A percentile compares a stretch with the other conserved stretches of the same genome.
Conservation (phyloP, 2,329 filamentous ascomycete genomes). For the Alternaria hordeiaustralica region DNA sequence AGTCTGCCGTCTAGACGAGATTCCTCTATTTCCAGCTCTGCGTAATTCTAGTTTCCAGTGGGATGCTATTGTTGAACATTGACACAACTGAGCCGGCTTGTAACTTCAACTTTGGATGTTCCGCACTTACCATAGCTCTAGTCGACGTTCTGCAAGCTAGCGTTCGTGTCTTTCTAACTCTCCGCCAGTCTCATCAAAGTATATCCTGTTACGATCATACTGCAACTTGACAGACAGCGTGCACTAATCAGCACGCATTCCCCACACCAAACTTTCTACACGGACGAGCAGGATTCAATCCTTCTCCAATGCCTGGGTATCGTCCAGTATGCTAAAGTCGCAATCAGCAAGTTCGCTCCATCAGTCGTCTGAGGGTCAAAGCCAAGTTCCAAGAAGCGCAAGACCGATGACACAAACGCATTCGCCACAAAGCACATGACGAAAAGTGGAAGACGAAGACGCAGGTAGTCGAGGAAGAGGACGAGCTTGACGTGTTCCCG, state of each 20-base stretch:
- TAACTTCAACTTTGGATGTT: background rate
- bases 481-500: background rate
- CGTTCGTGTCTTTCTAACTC: background rate
- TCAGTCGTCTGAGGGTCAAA: background rate
- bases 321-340: background rate
- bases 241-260: background rate
- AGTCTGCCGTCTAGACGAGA: background rate
- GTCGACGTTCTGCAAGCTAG: background rate
- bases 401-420: too few species aligned
- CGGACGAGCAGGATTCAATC: background rate
- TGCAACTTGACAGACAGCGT: background rate
- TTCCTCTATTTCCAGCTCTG: background rate
- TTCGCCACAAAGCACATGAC: too few species aligned
- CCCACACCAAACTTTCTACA: background rate
- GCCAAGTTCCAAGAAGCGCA: background rate
- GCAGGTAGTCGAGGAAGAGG: background rate
- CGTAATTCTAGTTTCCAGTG: background rate
- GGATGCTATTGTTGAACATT: background rate
- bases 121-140: background rate
- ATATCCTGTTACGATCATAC: background rate
- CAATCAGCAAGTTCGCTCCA: background rate
- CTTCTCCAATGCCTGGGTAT: background rate
- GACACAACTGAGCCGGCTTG: background rate
- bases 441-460: background rate
- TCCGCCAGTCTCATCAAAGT: background rate